phyloP scores from a whole-genome alignment of 2,329 filamentous ascomycete species.

The Colletotrichum tropicale region DNA sequence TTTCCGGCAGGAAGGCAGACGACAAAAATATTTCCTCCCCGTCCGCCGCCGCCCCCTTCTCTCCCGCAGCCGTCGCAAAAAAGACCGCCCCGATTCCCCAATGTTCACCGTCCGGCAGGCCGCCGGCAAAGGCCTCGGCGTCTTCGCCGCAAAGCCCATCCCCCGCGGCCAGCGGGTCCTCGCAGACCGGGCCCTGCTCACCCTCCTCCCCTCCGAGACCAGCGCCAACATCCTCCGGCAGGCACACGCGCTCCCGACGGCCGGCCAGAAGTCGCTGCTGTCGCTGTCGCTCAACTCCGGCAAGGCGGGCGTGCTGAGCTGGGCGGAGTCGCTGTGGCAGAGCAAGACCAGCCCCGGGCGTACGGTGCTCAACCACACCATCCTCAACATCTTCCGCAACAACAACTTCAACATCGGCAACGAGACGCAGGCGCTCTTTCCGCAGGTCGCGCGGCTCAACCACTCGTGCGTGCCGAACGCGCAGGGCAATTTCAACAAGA shows the following conservation, averaged over 20 bases:
- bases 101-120: conserved; percentile 15
- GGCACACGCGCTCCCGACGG: background rate
- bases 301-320: conserved; percentile 10
- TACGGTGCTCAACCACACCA: conserved; percentile 5
- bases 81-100: background rate
- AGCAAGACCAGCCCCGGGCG: background rate
- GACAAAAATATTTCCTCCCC: background rate
- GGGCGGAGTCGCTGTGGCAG: conserved; percentile 13
- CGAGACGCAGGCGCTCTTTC: background rate
- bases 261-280: background rate
- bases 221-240: background rate
- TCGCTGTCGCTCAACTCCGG: background rate
- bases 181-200: conserved; percentile 13
- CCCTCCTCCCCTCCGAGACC: background rate
- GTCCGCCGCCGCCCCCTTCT: background rate
- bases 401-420: conserved; percentile 17
- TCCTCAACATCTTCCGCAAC: conserved; percentile 19
- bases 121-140: conserved; percentile 14
- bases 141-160: conserved; percentile 6
- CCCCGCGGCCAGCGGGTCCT: background rate
- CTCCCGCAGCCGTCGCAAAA: background rate
- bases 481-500: conserved; percentile 12
- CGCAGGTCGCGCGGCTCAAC: conserved; percentile 9
- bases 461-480: conserved; percentile 18
- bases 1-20: background rate